A percentile compares a stretch with the other conserved stretches of the same genome.
phyloP scores from a whole-genome alignment of 179 eudicot species.

The Monotropa hypopitys region DNA sequence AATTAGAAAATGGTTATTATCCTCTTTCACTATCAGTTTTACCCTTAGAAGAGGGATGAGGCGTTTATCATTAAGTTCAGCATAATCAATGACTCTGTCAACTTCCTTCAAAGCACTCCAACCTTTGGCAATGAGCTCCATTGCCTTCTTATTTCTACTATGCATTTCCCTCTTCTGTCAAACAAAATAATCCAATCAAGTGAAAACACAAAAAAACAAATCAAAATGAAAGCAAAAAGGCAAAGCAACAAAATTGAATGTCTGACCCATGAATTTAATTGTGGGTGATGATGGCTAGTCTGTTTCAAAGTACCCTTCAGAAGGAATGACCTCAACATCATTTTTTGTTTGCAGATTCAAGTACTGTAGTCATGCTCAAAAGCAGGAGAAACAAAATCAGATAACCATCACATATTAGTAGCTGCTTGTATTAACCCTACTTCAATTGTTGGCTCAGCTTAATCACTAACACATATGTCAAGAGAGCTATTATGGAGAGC shows the following conservation, averaged over 20 bases:
- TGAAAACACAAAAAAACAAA: neutral
- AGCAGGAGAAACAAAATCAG: neutral
- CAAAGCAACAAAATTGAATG: neutral
- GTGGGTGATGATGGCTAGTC: conserved; percentile 13
- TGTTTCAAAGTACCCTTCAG: conserved; percentile 18
- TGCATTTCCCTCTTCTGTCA: conserved; percentile 60
- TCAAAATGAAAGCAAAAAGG: neutral
- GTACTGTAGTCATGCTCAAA: neutral
- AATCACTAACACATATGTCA: neutral
- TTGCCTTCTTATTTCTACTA: conserved; percentile 78
- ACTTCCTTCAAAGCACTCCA: conserved; percentile 93
- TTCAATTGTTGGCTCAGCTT: neutral
- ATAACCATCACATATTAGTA: neutral
- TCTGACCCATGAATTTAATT: conserved; percentile 26
- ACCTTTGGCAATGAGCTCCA: conserved; percentile 84
- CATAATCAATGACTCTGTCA: conserved; percentile 83
- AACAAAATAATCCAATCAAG: conserved; percentile 3
- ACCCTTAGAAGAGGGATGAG: conserved; percentile 86
- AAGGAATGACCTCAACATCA: conserved; percentile 30
- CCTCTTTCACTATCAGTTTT: conserved; percentile 1
- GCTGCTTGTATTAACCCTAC: neutral
- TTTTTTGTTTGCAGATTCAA: neutral
- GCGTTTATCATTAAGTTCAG: conserved; percentile 57
- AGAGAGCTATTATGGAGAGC: neutral
- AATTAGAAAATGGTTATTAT: neutral